These are phyloP conservation scores for Aegle marmelos DNA, from an alignment of 345 rosid species.

Conservation along the genomic window DNA sequence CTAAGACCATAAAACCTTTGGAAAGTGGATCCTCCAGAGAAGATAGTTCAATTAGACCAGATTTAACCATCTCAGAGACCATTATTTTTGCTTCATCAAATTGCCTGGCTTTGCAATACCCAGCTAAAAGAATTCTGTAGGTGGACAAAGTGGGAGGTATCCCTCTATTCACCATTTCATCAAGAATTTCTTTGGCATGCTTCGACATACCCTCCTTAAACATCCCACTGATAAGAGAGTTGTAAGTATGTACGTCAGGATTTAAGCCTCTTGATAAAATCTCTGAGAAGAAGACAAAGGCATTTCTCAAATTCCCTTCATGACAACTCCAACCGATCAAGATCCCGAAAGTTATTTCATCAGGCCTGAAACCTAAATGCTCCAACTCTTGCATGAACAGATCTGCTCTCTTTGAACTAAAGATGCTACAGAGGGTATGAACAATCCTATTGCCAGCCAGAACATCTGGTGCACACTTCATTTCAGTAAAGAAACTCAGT, in stretches of 20 bases:
- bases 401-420: slow-evolving; percentile 54
- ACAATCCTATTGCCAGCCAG: slow-evolving; percentile 60
- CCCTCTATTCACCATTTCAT: slow-evolving; percentile 62
- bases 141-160: slow-evolving; percentile 36
- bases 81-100: slow-evolving; percentile 57
- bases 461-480: slow-evolving; percentile 40
- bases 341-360: slow-evolving; percentile 61
- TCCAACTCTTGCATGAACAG: slow-evolving; percentile 53
- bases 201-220: slow-evolving; percentile 59
- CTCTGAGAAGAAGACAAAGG: slow-evolving; percentile 50
- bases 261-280: slow-evolving; percentile 51
- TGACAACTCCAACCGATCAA: slow-evolving; percentile 68
- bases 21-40: slow-evolving; percentile 55
- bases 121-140: slow-evolving; percentile 55
- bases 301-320: slow-evolving; percentile 51
- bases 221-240: slow-evolving; percentile 55
- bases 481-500: slow-evolving; percentile 45
- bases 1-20: slow-evolving; percentile 53
- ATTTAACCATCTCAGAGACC: slow-evolving; percentile 49
- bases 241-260: slow-evolving; percentile 46
- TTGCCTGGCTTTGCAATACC: slow-evolving; percentile 68
- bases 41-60: slow-evolving; percentile 45
- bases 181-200: slow-evolving; percentile 39
- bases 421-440: slow-evolving; percentile 42
- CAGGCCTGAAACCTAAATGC: slow-evolving; percentile 52